Evolutionary conservation across 768 basidiomycete genomes (phyloP).

Genomic region (Lactarius sanguifluus): DNA sequence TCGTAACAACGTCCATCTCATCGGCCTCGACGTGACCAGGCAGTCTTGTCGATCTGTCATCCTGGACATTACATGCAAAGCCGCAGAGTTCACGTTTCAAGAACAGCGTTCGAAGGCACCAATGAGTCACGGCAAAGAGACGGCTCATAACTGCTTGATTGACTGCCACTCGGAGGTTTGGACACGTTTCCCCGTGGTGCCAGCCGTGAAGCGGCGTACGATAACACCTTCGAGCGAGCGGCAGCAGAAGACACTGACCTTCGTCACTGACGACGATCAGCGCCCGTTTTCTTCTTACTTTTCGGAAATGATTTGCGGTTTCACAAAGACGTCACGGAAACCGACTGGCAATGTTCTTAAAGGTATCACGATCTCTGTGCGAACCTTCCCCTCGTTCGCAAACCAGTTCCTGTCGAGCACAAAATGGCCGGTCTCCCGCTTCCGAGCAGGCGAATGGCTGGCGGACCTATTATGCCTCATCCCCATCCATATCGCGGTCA

Average conservation of each 20-base stretch:
- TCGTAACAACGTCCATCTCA: neutral
- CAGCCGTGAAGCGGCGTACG: neutral
- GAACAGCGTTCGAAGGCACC: conserved; percentile 38
- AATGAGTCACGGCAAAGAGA: conserved; percentile 27
- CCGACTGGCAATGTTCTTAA: conserved; percentile 48
- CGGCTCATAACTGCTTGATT: conserved; percentile 41
- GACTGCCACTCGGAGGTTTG: conserved; percentile 4
- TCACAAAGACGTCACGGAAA: conserved; percentile 51
- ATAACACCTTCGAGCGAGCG: conserved; percentile 31
- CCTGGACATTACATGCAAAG: conserved; percentile 52
- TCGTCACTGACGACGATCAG: conserved; percentile 28
- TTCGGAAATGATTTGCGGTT: conserved; percentile 42
- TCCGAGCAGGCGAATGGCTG: neutral
- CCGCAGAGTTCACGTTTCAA: conserved; percentile 35
- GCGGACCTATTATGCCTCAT: neutral
- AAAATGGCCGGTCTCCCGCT: conserved; percentile 32
- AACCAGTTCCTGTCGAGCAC: neutral
- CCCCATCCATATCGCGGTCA: conserved; percentile 22
- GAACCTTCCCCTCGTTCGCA: conserved; percentile 34
- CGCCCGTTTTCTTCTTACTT: conserved; percentile 45
- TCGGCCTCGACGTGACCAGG: conserved; percentile 36
- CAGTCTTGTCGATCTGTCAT: conserved; percentile 43
- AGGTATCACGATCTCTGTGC: conserved; percentile 38
- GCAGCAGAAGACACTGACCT: conserved; percentile 36
- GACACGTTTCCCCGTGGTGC: neutral